These are phyloP conservation scores for Alternaria triticina DNA, from an alignment of 2,329 filamentous ascomycete genomes.

Conservation along the genomic window DNA sequence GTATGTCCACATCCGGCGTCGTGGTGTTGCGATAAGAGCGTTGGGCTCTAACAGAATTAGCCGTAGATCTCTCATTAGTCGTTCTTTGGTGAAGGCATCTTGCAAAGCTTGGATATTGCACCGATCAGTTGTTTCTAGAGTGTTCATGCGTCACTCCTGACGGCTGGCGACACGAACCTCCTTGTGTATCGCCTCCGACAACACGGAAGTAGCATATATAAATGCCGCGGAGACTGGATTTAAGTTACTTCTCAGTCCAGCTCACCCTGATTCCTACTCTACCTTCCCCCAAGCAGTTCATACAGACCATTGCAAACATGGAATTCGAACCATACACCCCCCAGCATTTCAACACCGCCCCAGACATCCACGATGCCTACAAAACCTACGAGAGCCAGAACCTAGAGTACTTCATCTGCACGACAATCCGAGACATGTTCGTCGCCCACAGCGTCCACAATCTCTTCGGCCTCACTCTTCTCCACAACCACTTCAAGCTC, in stretches of 20 bases:
- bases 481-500: not conserved
- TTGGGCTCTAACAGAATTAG: not conserved
- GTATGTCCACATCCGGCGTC: not conserved
- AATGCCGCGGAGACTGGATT: not conserved
- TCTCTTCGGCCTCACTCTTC: not conserved
- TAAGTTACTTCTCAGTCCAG: not conserved
- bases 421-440: not conserved
- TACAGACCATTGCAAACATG: not conserved
- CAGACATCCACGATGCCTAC: not conserved
- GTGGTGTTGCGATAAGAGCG: not conserved
- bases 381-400: not conserved
- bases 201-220: not conserved
- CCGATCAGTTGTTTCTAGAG: not conserved
- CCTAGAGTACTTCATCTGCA: not conserved
- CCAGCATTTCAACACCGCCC: not conserved
- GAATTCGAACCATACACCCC: not conserved
- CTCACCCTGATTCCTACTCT: not conserved
- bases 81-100: not conserved
- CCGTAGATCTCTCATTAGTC: not conserved
- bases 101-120: not conserved
- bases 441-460: not conserved
- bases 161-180: not conserved
- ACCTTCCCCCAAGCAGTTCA: not conserved
- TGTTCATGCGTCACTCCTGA: not conserved
- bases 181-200: not conserved